A percentile compares a stretch with the other conserved stretches of the same genome.
These are phyloP conservation scores for Gossypium herbaceum DNA, from an alignment of 345 rosid genomes.

Conservation along the genomic window DNA sequence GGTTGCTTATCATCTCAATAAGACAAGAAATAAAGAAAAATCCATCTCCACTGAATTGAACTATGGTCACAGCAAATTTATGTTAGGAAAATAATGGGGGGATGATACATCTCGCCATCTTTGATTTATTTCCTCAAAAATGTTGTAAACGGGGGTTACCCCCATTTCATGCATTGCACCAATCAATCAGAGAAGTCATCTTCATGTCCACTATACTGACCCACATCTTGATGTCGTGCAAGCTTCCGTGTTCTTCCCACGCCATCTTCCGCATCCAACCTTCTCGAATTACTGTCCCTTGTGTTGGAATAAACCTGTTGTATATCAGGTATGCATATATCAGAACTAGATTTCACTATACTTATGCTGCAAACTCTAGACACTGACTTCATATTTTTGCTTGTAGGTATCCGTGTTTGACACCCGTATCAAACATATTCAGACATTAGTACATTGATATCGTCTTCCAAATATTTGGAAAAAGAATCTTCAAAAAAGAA, in stretches of 20 bases:
- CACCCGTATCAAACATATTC: neutral
- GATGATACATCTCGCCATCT: no score
- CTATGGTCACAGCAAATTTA: neutral
- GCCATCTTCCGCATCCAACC: conserved; percentile 56
- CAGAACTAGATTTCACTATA: conserved; percentile 2
- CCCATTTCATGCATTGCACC: neutral
- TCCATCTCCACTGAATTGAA: neutral
- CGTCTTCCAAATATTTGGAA: neutral
- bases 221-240: conserved; percentile 35
- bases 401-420: neutral
- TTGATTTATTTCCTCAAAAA: neutral
- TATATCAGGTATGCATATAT: conserved; percentile 9
- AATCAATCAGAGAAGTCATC: conserved; percentile 71
- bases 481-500: neutral
- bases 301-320: conserved; percentile 48
- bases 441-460: neutral
- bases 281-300: conserved; percentile 43
- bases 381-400: neutral
- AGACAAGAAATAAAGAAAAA: neutral
- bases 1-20: no score
- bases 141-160: neutral
- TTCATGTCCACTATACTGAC: conserved; percentile 60
- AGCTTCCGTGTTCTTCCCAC: conserved; percentile 45
- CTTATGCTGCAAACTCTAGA: neutral
- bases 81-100: neutral